phyloP scores from a whole-genome alignment of 345 rosid genomes.

The Salix arbutifolia region DNA sequence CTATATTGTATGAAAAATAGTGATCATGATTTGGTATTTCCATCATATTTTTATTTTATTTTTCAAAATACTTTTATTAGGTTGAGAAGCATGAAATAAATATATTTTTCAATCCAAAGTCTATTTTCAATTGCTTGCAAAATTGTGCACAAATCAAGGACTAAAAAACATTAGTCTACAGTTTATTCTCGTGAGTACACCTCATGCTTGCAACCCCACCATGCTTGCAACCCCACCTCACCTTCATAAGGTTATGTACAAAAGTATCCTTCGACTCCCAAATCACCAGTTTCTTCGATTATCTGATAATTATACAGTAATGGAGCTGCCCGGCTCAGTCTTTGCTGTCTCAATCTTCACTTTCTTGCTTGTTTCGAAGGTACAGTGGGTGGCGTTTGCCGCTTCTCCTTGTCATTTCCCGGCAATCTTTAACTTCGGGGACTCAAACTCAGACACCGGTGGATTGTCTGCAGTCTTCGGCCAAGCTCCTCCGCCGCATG shows the following conservation, averaged over 20 bases:
- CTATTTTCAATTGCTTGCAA: too few species aligned
- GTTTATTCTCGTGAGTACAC: too few species aligned
- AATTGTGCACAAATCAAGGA: too few species aligned
- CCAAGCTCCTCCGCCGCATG: constrained; percentile 67
- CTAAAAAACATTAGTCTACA: too few species aligned
- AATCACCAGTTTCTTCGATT: not conserved
- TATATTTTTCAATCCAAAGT: too few species aligned
- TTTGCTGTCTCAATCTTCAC: not conserved
- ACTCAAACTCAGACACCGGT: constrained; percentile 93
- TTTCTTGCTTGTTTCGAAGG: not conserved
- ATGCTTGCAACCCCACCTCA: too few species aligned
- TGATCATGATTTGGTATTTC: too few species aligned
- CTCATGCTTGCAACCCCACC: too few species aligned
- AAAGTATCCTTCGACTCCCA: not conserved
- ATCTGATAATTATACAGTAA: not conserved
- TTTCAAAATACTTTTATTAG: too few species aligned
- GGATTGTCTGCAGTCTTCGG: constrained; percentile 83
- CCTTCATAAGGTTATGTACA: not conserved
- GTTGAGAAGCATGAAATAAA: too few species aligned
- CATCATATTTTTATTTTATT: too few species aligned
- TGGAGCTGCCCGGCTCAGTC: constrained; percentile 11
- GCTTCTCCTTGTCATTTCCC: constrained; percentile 30
- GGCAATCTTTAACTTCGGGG: constrained; percentile 86
- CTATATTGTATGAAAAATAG: too few species aligned
- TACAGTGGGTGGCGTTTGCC: constrained; percentile 2